phyloP scores from a whole-genome alignment of 768 basidiomycete species.

The Fomitopsis pulvina region DNA sequence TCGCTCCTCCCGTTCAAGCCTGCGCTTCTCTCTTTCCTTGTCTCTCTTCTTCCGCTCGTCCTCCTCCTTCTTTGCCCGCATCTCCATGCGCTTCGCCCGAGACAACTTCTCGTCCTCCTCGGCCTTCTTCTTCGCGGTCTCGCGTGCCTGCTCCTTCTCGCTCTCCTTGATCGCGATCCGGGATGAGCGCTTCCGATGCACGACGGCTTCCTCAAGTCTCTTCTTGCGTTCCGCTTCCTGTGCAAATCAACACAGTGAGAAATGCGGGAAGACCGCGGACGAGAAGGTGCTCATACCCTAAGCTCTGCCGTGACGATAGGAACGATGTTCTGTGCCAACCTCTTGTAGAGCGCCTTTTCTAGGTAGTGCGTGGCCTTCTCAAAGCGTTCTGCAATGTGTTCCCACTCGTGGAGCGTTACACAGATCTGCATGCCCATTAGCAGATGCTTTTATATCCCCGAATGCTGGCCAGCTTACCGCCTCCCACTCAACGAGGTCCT shows the following conservation, averaged over 20 bases:
- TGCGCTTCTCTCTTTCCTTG: conserved; percentile 47
- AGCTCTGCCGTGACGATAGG: conserved; percentile 66
- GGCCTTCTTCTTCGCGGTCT: conserved; percentile 48
- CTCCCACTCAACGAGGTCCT: conserved; percentile 84
- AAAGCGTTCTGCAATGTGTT: conserved; percentile 69
- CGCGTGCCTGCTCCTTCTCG: conserved; percentile 67
- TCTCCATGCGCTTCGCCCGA: conserved; percentile 46
- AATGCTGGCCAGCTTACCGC: conserved; percentile 45
- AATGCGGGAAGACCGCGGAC: conserved; percentile 1
- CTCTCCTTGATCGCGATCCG: conserved; percentile 78
- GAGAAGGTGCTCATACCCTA: conserved; percentile 40
- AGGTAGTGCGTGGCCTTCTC: conserved; percentile 69
- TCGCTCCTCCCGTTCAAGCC: conserved; percentile 37
- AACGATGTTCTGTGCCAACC: conserved; percentile 57
- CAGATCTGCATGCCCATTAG: conserved; percentile 51
- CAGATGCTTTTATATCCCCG: not conserved
- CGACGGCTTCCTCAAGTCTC: conserved; percentile 65
- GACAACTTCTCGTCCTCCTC: conserved; percentile 67
- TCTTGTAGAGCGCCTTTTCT: conserved; percentile 73
- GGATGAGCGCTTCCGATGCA: conserved; percentile 86
- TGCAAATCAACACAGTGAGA: not conserved
- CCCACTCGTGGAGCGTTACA: conserved; percentile 80
- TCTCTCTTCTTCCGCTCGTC: conserved; percentile 41
- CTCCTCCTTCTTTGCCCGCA: conserved; percentile 32
- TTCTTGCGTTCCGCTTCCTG: conserved; percentile 61